Conservation (phyloP, 106 monocot genomes). For the Posidonia australis region DNA sequence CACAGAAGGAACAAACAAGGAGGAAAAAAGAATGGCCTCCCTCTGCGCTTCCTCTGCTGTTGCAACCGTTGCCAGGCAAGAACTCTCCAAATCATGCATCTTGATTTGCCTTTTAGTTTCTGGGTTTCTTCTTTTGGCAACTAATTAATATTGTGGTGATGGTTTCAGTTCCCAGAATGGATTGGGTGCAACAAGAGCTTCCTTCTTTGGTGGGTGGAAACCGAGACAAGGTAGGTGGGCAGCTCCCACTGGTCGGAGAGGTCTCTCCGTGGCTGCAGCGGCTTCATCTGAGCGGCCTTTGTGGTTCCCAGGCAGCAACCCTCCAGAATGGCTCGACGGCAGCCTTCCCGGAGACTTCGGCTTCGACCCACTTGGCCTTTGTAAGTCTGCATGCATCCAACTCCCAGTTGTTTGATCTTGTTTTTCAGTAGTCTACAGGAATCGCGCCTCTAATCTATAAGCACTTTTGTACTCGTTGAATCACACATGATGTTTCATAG, state of each 20-base stretch:
- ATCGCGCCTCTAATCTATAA: no score
- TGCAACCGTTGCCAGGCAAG: conserved; percentile 49
- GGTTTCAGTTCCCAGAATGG: conserved; percentile 34
- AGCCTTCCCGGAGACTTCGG: conserved; percentile 97
- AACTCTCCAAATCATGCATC: background rate
- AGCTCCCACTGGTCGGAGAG: conserved; percentile 12
- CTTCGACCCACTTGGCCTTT: conserved; percentile 91
- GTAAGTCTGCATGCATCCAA: conserved; percentile 24
- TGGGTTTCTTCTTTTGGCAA: no score
- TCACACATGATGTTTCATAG: no score
- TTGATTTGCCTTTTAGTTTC: no score
- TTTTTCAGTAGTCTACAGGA: no score
- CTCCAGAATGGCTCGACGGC: conserved; percentile 96
- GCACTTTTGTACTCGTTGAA: no score
- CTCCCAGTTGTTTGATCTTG: background rate
- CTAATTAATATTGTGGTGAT: background rate
- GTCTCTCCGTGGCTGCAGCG: conserved; percentile 43
- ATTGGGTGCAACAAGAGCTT: conserved; percentile 31
- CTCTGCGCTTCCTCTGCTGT: conserved; percentile 56
- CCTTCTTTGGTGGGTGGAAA: conserved; percentile 51
- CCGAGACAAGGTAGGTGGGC: conserved; percentile 25
- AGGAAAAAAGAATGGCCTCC: conserved; percentile 39
- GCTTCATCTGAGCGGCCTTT: conserved; percentile 61
- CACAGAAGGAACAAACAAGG: background rate
- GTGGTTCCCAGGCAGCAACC: conserved; percentile 98